Percentiles rank a stretch among this genome's conserved stretches.
Evolutionary conservation across 1,284 basidiomycete genomes (phyloP).

Genomic region (Sphaerobolus stellatus): DNA sequence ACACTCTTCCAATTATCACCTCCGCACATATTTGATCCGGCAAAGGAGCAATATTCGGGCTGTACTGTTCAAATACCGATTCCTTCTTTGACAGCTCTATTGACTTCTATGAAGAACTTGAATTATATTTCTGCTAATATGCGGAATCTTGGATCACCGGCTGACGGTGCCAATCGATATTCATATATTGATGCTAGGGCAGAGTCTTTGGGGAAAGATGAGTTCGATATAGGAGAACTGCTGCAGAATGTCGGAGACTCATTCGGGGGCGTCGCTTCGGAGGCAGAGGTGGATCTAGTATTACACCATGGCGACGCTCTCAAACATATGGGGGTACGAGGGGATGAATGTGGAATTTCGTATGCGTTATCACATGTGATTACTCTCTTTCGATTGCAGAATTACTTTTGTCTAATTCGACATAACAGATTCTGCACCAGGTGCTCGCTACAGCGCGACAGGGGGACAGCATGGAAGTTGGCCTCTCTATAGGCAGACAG

Average conservation of each 20-base stretch:
- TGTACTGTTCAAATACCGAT: conserved; percentile 84
- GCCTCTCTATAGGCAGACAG: conserved; percentile 65
- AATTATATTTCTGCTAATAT: conserved; percentile 88
- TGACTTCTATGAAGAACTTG: conserved; percentile 86
- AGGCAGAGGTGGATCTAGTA: conserved; percentile 82
- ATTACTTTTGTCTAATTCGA: conserved; percentile 18
- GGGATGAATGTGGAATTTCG: conserved; percentile 80
- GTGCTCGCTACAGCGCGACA: conserved; percentile 63
- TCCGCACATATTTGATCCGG: conserved; percentile 85
- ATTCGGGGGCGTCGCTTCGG: conserved; percentile 80
- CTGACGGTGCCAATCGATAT: conserved; percentile 8
- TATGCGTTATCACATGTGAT: conserved; percentile 84
- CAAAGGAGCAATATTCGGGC: conserved; percentile 86
- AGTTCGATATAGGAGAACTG: conserved; percentile 72
- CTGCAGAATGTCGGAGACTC: conserved; percentile 80
- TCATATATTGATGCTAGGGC: neutral
- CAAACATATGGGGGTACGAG: conserved; percentile 80
- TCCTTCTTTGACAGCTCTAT: conserved; percentile 81
- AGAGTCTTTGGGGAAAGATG: conserved; percentile 22
- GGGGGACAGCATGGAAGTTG: conserved; percentile 87
- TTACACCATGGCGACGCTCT: conserved; percentile 85
- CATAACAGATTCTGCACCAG: conserved; percentile 76
- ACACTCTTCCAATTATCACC: conserved; percentile 86
- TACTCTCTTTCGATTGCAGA: conserved; percentile 14
- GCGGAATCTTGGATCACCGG: conserved; percentile 41